These are phyloP conservation scores for Dendrobium nobile DNA, from an alignment of 106 monocot genomes.

Conservation along the genomic window DNA sequence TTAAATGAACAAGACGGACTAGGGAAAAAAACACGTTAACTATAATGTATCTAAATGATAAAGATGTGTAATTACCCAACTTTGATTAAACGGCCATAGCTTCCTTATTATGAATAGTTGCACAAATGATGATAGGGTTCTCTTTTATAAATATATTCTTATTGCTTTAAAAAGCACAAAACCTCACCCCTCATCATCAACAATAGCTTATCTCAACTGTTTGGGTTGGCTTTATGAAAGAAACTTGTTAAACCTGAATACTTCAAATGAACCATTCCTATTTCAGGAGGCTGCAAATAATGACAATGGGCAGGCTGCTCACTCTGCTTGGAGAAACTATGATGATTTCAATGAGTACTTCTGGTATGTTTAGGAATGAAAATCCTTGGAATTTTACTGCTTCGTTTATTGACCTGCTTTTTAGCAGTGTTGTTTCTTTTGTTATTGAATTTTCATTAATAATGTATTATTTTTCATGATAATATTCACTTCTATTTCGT, in stretches of 20 bases:
- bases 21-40: background rate
- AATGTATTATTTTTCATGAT: slow-evolving; percentile 1
- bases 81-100: background rate
- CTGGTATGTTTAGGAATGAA: slow-evolving; percentile 28
- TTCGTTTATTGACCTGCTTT: background rate
- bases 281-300: slow-evolving; percentile 70
- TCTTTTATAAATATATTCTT: background rate
- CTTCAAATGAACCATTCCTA: background rate
- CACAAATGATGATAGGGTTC: background rate
- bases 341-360: slow-evolving; percentile 98
- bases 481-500: background rate
- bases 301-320: slow-evolving; percentile 77
- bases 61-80: background rate
- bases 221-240: background rate
- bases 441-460: background rate
- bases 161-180: background rate
- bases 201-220: background rate
- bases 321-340: slow-evolving; percentile 98
- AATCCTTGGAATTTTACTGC: background rate
- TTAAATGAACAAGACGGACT: background rate
- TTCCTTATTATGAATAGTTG: background rate
- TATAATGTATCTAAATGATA: background rate
- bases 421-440: background rate
- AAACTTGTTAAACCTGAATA: background rate
- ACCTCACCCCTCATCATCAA: background rate